Evolutionary conservation across 345 rosid genomes (phyloP), one percentile per base, ranked within the genome.

Genomic region (Sisymbrium irio): DNA sequence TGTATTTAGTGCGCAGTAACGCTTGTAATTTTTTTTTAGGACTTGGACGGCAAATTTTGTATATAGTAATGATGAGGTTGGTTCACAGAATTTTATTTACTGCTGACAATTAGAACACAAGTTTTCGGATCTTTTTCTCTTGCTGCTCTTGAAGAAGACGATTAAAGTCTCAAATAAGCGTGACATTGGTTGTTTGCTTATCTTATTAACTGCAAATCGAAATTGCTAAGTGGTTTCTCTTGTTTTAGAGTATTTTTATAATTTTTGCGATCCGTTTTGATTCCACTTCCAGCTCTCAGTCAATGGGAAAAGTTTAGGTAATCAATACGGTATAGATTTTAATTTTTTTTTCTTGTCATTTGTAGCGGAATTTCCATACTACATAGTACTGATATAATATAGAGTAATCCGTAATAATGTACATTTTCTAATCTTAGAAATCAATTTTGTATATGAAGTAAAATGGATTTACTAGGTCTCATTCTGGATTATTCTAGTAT

Each of bases 221-320:
- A 62, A 41, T 25, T 20, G 36, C 37, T 14, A 62, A 27, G 67
- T 61, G 51, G 5, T 13, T 25, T 42, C 46, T 22, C 13, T 41
- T 62, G 50, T 62, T 62, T 25, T 6, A 62, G 49, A 20, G 50
- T 62, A 25, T 25, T 62, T 62, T 62, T 62, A 62, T 62, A 3
- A 28, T 44, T 10, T 44, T 44, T 27, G 67, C 15, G 54, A 44
- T 28, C 54, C n/a, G 15, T 44, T 44, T 44, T 40, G 35, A 62
- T 41, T 62, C 67, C 53, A 62, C 67, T 51, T 62, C 53, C 4
- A 42, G 3, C 39, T 42, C 25, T 25, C n/a, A 28, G 67, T 62
- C 67, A 65, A 65, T 40, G 36, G 9, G 6, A 42, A 65, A 60
- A 37, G 35, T 37, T 20, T 20, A 20, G 47, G 18, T 39, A 39